A percentile compares a stretch with the other conserved stretches of the same genome.
phyloP scores from a whole-genome alignment of 1,284 basidiomycete species.

The Porodaedalea pini region DNA sequence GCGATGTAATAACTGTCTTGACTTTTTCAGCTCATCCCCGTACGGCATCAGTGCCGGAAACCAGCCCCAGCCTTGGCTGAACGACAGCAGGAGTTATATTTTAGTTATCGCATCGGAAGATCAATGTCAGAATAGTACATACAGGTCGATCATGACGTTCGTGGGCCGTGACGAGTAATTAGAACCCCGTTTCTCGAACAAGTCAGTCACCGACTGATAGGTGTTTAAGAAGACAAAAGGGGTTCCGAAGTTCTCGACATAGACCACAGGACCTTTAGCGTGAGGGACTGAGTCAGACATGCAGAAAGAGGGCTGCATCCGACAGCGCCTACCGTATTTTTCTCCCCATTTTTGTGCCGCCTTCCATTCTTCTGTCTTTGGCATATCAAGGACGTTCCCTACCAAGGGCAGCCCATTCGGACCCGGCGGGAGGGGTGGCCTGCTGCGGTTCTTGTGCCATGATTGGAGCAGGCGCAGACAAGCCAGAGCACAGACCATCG shows the following conservation, averaged over 20 bases:
- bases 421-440: background rate
- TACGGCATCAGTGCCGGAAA: constrained; percentile 22
- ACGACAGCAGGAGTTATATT: background rate
- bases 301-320: too few species aligned
- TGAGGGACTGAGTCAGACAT: too few species aligned
- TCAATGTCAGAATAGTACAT: background rate
- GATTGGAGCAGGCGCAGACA: too few species aligned
- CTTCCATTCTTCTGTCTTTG: constrained; percentile 18
- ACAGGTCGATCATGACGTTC: constrained; percentile 12
- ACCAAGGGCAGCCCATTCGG: constrained; percentile 20
- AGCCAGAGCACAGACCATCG: too few species aligned
- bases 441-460: too few species aligned
- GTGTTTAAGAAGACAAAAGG: constrained; percentile 15
- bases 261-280: constrained; percentile 15
- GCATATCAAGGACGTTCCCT: constrained; percentile 23
- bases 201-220: constrained; percentile 10
- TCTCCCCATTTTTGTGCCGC: constrained; percentile 20
- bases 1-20: constrained; percentile 26
- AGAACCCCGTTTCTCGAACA: constrained; percentile 12
- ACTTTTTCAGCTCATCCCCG: constrained; percentile 25
- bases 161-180: constrained; percentile 15
- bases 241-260: constrained; percentile 6
- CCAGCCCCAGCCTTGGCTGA: constrained; percentile 13
- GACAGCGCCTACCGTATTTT: constrained; percentile 20
- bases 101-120: background rate